Conservation (phyloP, 2,329 filamentous ascomycete species). For the Periconia sp. region DNA sequence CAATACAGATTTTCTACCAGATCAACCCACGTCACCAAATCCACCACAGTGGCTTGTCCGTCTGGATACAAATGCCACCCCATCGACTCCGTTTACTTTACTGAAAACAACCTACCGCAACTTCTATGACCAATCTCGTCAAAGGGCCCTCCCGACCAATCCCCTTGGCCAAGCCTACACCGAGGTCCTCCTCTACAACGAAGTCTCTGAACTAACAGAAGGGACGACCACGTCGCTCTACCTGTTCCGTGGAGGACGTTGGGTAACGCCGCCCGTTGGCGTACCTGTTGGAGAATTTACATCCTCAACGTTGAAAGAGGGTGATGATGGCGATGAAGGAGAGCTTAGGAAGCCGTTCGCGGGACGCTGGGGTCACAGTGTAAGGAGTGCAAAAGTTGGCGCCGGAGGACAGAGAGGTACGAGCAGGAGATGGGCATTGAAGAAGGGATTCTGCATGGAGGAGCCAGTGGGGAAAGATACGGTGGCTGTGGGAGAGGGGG, state of each 20-base stretch:
- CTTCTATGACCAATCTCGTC: constrained; percentile 74
- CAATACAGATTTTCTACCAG: constrained; percentile 32
- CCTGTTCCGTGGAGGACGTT: constrained; percentile 73
- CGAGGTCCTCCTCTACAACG: constrained; percentile 79
- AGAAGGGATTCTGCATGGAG: constrained; percentile 70
- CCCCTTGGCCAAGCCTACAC: constrained; percentile 39
- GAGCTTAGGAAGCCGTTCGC: constrained; percentile 43
- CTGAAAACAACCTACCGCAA: constrained; percentile 82
- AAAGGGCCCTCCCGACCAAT: constrained; percentile 61
- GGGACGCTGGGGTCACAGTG: constrained; percentile 46
- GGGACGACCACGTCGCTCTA: constrained; percentile 84
- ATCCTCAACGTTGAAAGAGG: constrained; percentile 14
- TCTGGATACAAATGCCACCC: constrained; percentile 60
- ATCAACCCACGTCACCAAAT: constrained; percentile 17
- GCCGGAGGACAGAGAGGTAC: constrained; percentile 85
- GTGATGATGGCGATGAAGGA: constrained; percentile 32
- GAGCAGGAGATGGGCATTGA: constrained; percentile 81
- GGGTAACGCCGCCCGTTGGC: constrained; percentile 75
- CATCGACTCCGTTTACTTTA: constrained; percentile 71
- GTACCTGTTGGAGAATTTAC: constrained; percentile 36
- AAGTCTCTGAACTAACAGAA: constrained; percentile 75
- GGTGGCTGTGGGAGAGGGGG: constrained; percentile 73
- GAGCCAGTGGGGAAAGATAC: constrained; percentile 64
- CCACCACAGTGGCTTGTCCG: constrained; percentile 55
- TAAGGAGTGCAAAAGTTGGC: constrained; percentile 54